Evolutionary conservation across 2,329 filamentous ascomycete species (phyloP).

Genomic region (Fusarium sacchari): DNA sequence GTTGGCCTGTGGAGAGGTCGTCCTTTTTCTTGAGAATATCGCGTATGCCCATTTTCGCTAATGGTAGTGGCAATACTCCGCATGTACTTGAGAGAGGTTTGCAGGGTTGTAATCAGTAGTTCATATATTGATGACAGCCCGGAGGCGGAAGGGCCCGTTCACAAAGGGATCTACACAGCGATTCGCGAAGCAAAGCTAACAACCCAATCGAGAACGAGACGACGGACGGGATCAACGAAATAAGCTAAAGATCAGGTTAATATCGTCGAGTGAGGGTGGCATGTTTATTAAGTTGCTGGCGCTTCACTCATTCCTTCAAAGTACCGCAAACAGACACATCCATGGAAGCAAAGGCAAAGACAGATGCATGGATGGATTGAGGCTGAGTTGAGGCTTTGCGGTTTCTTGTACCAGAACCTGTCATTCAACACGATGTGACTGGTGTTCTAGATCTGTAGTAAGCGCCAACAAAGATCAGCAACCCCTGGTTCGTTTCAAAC

Average conservation of each 20-base stretch:
- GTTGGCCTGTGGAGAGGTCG: conserved; percentile 50
- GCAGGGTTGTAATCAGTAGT: background rate
- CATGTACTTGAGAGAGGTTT: background rate
- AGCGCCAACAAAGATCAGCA: conserved; percentile 24
- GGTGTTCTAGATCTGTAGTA: conserved; percentile 9
- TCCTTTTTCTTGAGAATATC: conserved; percentile 66
- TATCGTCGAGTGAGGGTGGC: background rate
- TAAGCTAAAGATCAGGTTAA: background rate
- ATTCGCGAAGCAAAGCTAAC: conserved; percentile 21
- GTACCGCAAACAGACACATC: conserved; percentile 31
- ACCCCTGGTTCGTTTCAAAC: conserved; percentile 8
- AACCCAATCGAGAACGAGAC: background rate
- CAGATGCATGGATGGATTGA: conserved; percentile 8
- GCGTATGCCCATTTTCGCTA: conserved; percentile 59
- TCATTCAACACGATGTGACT: background rate
- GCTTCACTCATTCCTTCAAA: conserved; percentile 12
- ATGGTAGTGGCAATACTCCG: background rate
- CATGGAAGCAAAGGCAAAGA: background rate
- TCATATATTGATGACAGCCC: background rate
- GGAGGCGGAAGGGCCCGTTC: conserved; percentile 21
- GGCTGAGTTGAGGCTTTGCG: conserved; percentile 43
- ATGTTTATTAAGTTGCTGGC: background rate
- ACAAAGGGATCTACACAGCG: conserved; percentile 16
- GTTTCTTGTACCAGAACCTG: conserved; percentile 11
- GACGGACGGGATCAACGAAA: background rate